Evolutionary conservation across 257 asterid genomes (phyloP).

Genomic region (Penstemon barbatus): DNA sequence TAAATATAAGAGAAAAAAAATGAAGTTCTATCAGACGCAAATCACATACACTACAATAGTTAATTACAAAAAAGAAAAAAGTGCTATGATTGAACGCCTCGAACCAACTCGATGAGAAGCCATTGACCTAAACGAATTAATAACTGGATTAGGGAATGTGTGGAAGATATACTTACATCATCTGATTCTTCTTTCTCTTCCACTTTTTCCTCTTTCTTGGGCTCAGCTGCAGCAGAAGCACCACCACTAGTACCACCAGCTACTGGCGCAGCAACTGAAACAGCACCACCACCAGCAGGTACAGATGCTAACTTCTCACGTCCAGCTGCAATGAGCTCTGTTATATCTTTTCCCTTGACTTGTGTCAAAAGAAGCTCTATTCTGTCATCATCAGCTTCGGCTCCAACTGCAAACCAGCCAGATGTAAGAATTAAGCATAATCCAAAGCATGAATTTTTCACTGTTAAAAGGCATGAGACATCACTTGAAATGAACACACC

Average conservation of each 20-base stretch:
- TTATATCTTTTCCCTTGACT: slow-evolving; percentile 25
- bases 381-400: slow-evolving; percentile 25
- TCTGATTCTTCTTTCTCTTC: slow-evolving; percentile 28
- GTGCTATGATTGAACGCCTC: neutral
- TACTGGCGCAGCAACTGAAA: slow-evolving; percentile 25
- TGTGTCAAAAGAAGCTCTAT: slow-evolving; percentile 27
- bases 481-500: neutral
- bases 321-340: slow-evolving; percentile 30
- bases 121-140: neutral
- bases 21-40: neutral
- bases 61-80: neutral
- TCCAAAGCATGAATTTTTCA: neutral
- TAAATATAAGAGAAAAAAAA: neutral
- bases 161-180: slow-evolving; percentile 21
- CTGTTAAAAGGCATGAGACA: neutral
- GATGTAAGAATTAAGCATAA: neutral
- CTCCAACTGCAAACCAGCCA: slow-evolving; percentile 21
- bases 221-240: slow-evolving; percentile 30
- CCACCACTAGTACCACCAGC: slow-evolving; percentile 4
- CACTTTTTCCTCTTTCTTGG: slow-evolving; percentile 26
- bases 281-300: slow-evolving; percentile 22
- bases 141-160: neutral
- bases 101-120: neutral
- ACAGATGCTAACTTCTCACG: slow-evolving; percentile 29
- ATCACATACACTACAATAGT: neutral